A percentile compares a stretch with the other conserved stretches of the same genome.
These are phyloP conservation scores for Gossypium turneri DNA, from an alignment of 345 rosid species.

Conservation along the genomic window DNA sequence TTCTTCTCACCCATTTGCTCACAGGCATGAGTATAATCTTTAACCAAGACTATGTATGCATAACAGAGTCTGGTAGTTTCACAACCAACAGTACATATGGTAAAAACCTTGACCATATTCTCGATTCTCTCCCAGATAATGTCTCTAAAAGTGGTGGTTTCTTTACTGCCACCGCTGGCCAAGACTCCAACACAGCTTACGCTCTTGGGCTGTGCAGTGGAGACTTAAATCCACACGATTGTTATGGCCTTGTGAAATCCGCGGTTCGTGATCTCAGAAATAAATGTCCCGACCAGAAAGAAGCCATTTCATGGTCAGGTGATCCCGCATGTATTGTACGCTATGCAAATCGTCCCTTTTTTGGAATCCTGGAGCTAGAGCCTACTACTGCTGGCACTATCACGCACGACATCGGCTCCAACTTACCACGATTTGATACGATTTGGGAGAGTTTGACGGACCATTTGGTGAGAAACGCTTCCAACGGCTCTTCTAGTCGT, in stretches of 20 bases:
- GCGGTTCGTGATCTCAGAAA: background rate
- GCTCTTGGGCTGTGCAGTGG: conserved; percentile 27
- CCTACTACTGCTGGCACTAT: background rate
- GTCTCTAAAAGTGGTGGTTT: conserved; percentile 12
- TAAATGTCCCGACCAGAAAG: conserved; percentile 18
- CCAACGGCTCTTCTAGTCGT: conserved; percentile 23
- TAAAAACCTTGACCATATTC: conserved; percentile 15
- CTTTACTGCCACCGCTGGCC: conserved; percentile 14
- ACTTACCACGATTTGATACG: conserved; percentile 19
- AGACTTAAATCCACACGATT: background rate
- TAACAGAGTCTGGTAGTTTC: conserved; percentile 15
- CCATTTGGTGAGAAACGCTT: conserved; percentile 11
- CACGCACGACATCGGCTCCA: background rate
- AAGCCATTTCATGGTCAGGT: conserved; percentile 11
- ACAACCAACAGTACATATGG: conserved; percentile 12
- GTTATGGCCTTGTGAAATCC: background rate
- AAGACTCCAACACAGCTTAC: conserved; percentile 13
- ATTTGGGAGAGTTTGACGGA: conserved; percentile 32
- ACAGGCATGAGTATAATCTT: too few species aligned
- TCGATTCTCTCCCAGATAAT: background rate
- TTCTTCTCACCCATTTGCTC: too few species aligned
- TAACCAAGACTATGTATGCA: too few species aligned
- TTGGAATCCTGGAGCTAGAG: conserved; percentile 17
- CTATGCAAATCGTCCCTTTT: conserved; percentile 13
- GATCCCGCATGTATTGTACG: background rate